Evolutionary conservation across 345 rosid species (phyloP).

Genomic region (Angophora floribunda): DNA sequence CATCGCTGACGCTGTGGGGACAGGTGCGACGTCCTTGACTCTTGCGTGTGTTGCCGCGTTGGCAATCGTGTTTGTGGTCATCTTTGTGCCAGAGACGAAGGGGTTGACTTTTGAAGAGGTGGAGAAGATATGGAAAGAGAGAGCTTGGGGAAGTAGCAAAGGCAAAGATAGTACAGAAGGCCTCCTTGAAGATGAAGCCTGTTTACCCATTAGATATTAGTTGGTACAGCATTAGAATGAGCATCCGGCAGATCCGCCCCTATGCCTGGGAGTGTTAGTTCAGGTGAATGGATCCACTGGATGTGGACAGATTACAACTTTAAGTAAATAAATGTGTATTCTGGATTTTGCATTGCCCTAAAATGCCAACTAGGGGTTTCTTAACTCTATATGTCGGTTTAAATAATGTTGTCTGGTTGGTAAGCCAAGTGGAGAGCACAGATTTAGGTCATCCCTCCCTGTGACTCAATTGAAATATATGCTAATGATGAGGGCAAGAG

Average conservation of each 20-base stretch:
- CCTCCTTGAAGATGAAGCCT: background rate
- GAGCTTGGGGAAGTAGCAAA: constrained; percentile 45
- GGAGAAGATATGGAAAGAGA: constrained; percentile 81
- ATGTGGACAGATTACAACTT: background rate
- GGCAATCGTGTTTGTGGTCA: constrained; percentile 44
- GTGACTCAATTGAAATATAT: background rate
- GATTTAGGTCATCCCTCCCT: background rate
- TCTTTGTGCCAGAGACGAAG: constrained; percentile 75
- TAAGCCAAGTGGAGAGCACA: background rate
- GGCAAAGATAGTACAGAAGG: background rate
- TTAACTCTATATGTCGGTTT: background rate
- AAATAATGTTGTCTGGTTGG: background rate
- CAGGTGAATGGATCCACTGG: background rate
- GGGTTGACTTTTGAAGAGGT: constrained; percentile 83
- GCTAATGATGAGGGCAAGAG: background rate
- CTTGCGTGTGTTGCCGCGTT: constrained; percentile 55
- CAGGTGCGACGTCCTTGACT: constrained; percentile 59
- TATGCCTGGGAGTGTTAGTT: background rate
- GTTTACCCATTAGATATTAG: background rate
- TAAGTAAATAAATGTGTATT: too few species aligned
- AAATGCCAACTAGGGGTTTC: background rate
- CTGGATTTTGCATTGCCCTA: background rate
- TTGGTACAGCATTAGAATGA: background rate
- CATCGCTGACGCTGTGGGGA: constrained; percentile 49
- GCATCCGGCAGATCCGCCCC: background rate